Conservation (phyloP, 257 asterid species). For the Penstemon eatonii region DNA sequence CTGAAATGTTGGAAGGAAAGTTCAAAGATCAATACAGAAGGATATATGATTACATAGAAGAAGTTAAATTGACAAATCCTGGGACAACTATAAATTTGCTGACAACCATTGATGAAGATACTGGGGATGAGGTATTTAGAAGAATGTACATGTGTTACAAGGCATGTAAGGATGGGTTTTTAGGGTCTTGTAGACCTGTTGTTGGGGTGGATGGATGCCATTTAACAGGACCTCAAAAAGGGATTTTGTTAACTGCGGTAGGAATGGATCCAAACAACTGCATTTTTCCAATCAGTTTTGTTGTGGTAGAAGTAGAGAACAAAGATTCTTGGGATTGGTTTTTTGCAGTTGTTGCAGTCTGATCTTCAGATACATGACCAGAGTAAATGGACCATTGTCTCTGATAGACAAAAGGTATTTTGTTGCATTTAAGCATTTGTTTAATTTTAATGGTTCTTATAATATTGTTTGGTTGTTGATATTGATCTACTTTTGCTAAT, state of each 20-base stretch:
- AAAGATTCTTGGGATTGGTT: neutral
- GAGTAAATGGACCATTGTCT: neutral
- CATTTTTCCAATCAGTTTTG: neutral
- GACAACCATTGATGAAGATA: no score
- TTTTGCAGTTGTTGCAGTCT: neutral
- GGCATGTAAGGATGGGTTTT: neutral
- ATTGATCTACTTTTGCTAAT: no score
- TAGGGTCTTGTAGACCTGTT: neutral
- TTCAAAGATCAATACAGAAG: no score
- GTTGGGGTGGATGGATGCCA: neutral
- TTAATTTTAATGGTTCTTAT: neutral
- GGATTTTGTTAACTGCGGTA: neutral
- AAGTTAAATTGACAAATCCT: no score
- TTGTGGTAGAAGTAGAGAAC: neutral
- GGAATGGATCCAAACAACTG: neutral
- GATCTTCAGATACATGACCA: neutral
- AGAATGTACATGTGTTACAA: neutral
- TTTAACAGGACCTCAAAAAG: neutral
- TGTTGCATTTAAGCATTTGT: neutral
- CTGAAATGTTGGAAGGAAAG: no score
- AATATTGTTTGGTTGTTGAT: no score
- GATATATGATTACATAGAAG: no score
- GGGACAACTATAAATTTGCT: no score
- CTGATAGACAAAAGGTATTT: neutral
- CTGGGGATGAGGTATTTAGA: no score